Conservation (phyloP, 2,329 filamentous ascomycete genomes). For the Bipolaris victoriae region DNA sequence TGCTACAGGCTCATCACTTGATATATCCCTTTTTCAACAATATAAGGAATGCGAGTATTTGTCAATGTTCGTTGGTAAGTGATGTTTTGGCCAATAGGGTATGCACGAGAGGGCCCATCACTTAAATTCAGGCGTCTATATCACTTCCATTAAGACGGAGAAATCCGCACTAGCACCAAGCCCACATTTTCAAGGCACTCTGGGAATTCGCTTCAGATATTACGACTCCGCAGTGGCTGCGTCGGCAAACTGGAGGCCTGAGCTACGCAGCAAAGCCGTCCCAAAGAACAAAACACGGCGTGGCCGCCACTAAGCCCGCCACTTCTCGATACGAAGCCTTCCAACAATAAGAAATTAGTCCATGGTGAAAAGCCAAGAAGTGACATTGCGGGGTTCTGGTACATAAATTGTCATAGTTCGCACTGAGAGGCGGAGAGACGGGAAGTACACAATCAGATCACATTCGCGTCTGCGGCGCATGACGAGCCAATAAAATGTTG, state of each 20-base stretch:
- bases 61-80: neutral
- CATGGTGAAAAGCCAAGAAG: neutral
- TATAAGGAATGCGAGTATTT: neutral
- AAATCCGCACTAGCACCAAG: neutral
- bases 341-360: neutral
- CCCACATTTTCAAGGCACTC: neutral
- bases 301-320: neutral
- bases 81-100: neutral
- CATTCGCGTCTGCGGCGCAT: too few species aligned
- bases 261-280: neutral
- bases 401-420: neutral
- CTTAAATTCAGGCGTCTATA: neutral
- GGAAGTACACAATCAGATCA: too few species aligned
- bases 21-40: neutral
- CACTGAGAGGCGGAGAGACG: neutral
- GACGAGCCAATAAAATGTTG: too few species aligned
- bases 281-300: too few species aligned
- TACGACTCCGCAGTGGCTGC: neutral
- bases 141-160: neutral
- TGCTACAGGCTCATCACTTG: neutral
- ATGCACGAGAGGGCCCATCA: neutral
- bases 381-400: neutral
- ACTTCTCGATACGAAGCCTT: neutral
- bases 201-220: neutral
- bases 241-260: neutral